These are phyloP conservation scores for Leccinum cinnamomeum DNA, from an alignment of 1,284 basidiomycete species.

Conservation along the genomic window DNA sequence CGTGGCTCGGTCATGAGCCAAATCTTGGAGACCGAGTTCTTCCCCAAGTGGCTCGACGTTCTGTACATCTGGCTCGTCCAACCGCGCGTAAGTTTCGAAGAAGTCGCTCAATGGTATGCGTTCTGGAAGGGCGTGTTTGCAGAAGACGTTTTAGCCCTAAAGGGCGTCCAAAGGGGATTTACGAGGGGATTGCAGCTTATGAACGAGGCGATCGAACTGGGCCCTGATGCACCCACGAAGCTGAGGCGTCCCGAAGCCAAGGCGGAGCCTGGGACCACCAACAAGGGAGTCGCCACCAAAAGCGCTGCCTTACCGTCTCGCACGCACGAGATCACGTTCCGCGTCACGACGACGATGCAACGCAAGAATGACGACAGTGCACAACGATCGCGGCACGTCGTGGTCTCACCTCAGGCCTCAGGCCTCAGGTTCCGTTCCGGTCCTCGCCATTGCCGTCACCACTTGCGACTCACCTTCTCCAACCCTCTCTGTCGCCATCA, in stretches of 20 bases:
- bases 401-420: too few relatives aligned
- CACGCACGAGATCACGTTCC: constrained; percentile 84
- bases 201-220: constrained; percentile 87
- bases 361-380: too few relatives aligned
- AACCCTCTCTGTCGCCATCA: too few relatives aligned
- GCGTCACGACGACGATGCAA: constrained; percentile 24
- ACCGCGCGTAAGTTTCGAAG: constrained; percentile 79
- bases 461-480: too few relatives aligned
- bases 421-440: too few relatives aligned
- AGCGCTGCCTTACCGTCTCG: constrained; percentile 42
- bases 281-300: constrained; percentile 9
- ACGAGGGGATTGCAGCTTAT: constrained; percentile 86
- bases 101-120: constrained; percentile 90
- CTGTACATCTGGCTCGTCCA: constrained; percentile 90
- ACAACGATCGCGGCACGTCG: too few relatives aligned
- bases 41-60: constrained; percentile 95
- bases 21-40: constrained; percentile 87
- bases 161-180: constrained; percentile 77
- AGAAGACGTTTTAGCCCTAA: constrained; percentile 60
- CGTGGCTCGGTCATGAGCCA: constrained; percentile 77
- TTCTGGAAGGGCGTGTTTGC: constrained; percentile 88
- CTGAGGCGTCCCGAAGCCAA: constrained; percentile 66
- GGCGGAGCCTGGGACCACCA: constrained; percentile 38
- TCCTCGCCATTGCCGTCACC: too few relatives aligned
- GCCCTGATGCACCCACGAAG: constrained; percentile 64